Evolutionary conservation across 177 flowering plant genomes (phyloP), one percentile per base, ranked within the genome.

Genomic region (Telopea speciosissima): DNA sequence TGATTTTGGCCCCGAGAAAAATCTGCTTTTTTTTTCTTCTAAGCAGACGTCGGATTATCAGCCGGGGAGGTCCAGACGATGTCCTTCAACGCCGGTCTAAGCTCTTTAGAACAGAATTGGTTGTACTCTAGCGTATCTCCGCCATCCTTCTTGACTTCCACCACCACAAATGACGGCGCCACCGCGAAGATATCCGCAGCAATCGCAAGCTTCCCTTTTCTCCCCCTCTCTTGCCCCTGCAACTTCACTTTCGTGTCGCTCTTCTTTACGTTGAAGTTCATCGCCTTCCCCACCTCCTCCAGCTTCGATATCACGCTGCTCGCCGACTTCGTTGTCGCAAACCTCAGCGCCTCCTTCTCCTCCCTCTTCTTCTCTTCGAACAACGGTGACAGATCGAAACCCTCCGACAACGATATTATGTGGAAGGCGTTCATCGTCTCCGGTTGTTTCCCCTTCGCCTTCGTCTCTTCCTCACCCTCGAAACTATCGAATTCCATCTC

Each of bases 361-460:
- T 22, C 69, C 61, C 62, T 63, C 83, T 80, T 82, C 77, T 82
- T 80, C 79, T 85, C 88, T 68, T 83, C 89, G 66, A 88, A 85
- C 73, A 88, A 60, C 1, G 86, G 85, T 24, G 91, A 88, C 73
- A 88, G 72, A 73, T 88, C 85, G 68, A 88, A 86, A 24, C 89
- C 91, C 66, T 83, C 79, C 22, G 89, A 88, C 26, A 86, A 49
- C 5, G 88, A 86, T 3, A 88, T 88, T n/a, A 88, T 88, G 72
- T 88, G 89, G 65, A 88, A 88, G 0, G 91, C 91, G 63, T 88
- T 88, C 67, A 88, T 21, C 3, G 81, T 80, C 79, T 83, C 86
- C 0, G 81, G 44, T 65, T 78, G 72, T 63, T 83, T 80, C 45
- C 44, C 26, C 60, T 78, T 76, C 45, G 24, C 60, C 0, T 23